Base-by-base conservation (phyloP, 441 rosid genomes). In the Adansonia grandidieri region DNA sequence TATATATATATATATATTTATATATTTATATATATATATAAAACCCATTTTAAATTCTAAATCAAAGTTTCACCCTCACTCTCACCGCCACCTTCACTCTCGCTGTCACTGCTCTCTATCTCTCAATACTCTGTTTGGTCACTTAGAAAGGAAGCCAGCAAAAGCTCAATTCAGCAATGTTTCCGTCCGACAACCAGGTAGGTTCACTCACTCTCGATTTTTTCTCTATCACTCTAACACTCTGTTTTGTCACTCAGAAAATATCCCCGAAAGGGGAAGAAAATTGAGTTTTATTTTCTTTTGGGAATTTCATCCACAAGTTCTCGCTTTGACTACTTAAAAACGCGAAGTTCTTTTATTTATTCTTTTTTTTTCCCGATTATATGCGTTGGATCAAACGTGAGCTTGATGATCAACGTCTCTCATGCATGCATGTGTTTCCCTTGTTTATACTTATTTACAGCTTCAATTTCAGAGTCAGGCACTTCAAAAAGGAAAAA, bases 151-250 rank as follows among this genome's bases (percentile, higher is more conserved):
- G n/a, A 2, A 40, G 73, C 42, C 19, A 69, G 57, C 48, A 14
- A 11, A 50, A 20, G 37, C 74, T 13, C 20, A 50, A 60, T 15
- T 74, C 78, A 10, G 47, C 73, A 32, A 80, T 80, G 79, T 40
- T 61, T 69, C 65, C 65, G 9, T 17, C 72, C 0, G 53, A 75
- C 56, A 47, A 15, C 42, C 82, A 70, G 82, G 82, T 80, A 9
- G 45, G 50, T 73, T 48, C 51, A 57, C 62, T 74, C 53, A 11
- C 54, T 58, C 63, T 58, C 62, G 62, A 17, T 57, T 57, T 9
- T 57, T 17, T 57, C 22, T 57, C 61, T 2, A 15, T 5, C 1
- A 19, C 24, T 17, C 24, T 4, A 57, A 58, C 32, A 0, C 63
- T 9, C 32, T 20, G 63, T 20, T 20, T 20, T 13, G 63, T 58